These are phyloP conservation scores for Flaveria sonorensis DNA, from an alignment of 129 eudicot genomes.

Conservation along the genomic window DNA sequence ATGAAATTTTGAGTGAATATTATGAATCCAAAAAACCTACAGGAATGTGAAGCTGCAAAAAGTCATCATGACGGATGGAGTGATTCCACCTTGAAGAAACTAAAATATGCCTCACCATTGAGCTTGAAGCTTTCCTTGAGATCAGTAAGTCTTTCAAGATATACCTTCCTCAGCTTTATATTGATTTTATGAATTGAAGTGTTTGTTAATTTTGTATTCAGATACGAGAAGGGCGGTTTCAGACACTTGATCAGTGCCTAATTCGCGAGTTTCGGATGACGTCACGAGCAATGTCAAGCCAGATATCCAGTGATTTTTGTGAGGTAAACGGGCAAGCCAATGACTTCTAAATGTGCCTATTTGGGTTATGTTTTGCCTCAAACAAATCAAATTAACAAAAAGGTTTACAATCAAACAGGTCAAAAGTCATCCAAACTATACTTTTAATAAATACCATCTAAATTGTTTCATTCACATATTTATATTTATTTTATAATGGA, in stretches of 20 bases:
- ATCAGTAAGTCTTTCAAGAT: slow-evolving; percentile 56
- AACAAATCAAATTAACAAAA: background rate
- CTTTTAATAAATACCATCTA: background rate
- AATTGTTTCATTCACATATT: background rate
- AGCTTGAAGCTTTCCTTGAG: slow-evolving; percentile 82
- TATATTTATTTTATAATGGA: background rate
- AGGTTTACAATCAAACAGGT: background rate
- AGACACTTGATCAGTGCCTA: slow-evolving; percentile 74
- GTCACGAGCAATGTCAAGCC: slow-evolving; percentile 51
- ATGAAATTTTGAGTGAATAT: background rate
- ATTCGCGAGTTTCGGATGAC: slow-evolving; percentile 77
- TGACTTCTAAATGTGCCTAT: background rate
- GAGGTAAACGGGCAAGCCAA: slow-evolving; percentile 44
- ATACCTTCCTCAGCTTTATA: background rate
- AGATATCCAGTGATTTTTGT: slow-evolving; percentile 60
- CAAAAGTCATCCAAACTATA: background rate
- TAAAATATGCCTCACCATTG: slow-evolving; percentile 68
- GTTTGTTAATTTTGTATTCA: slow-evolving; percentile 22
- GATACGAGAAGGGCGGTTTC: slow-evolving; percentile 90
- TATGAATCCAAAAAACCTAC: slow-evolving; percentile 6
- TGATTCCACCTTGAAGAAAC: slow-evolving; percentile 56
- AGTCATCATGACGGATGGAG: slow-evolving; percentile 58
- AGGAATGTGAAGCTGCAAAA: slow-evolving; percentile 68
- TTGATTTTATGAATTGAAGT: background rate
- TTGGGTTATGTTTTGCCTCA: background rate